phyloP scores from a whole-genome alignment of 1,139 yeast species.

The Nakaseomyces uthaithaninus region DNA sequence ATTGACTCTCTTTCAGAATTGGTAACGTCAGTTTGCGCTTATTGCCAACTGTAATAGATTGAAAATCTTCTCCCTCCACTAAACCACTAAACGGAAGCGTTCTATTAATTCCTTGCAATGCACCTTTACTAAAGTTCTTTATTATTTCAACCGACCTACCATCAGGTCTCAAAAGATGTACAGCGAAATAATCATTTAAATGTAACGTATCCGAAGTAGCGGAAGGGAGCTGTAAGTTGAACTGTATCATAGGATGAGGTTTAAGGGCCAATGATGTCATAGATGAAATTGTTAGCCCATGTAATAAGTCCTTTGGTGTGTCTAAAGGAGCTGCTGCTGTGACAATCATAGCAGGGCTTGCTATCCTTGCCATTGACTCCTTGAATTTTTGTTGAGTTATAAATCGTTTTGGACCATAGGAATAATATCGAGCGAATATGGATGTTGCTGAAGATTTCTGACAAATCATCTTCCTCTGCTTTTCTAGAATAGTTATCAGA shows the following conservation, averaged over 20 bases:
- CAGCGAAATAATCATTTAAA: conserved; percentile 47
- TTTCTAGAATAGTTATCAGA: no score
- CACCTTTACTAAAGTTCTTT: conserved; percentile 55
- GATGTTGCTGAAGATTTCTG: no score
- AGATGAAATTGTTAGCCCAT: conserved; percentile 76
- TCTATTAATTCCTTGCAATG: conserved; percentile 20
- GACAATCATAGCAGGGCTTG: conserved; percentile 37
- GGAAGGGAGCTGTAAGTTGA: conserved; percentile 77
- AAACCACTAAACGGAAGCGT: conserved; percentile 40
- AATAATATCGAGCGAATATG: neutral
- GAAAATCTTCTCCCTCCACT: conserved; percentile 27
- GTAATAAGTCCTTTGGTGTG: conserved; percentile 21
- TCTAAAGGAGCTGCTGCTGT: conserved; percentile 30
- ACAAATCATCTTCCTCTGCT: no score
- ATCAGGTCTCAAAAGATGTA: conserved; percentile 67
- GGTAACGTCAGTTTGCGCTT: conserved; percentile 40
- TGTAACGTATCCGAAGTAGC: conserved; percentile 63
- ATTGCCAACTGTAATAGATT: conserved; percentile 15
- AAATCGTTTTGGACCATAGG: conserved; percentile 2
- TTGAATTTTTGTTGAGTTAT: conserved; percentile 27
- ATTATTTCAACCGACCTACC: conserved; percentile 45
- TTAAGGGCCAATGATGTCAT: conserved; percentile 67
- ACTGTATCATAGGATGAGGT: conserved; percentile 69
- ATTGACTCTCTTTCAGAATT: conserved; percentile 49
- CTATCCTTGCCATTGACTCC: conserved; percentile 35